Base-by-base conservation (phyloP, 2,329 filamentous ascomycete species). In the Sporothrix variecibatus region DNA sequence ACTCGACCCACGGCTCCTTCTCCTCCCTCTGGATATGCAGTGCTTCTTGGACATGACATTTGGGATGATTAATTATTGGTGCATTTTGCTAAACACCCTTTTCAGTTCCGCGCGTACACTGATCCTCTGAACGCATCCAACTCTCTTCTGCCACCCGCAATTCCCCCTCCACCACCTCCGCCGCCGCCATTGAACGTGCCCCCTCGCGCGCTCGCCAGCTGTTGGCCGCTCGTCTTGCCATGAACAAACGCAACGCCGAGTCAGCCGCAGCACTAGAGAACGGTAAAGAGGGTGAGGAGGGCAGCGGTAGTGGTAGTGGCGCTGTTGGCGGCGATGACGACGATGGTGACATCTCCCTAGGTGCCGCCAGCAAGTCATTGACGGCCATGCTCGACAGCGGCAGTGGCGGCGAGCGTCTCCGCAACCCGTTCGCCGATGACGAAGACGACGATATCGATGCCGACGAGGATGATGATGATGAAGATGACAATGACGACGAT, bases 191-290 rank as follows among this genome's bases (percentile, higher is more conserved):
- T 97, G 79, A 96, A 95, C 81, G 91, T 95, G 49, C 91, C 93
- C 0, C 95, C 95, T 97, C 94, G 8, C 90, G 95, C 71, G 95
- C 95, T 8, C 90, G 95, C 70, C 87, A 94, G 73, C 94, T 97
- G 82, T 88, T 98, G n/a, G 95, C 94, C n/a, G 93, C 93, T 15
- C 90, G 95, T 15, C 87, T 98, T 79, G 89, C 93, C 1, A 89
- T 92, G 82, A 92, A 94, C 77, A 92, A 93, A 81, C 89, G 90
- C 77, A 85, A 83, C 64, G 83, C 85, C 28, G 83, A 86, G 6
- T 82, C 85, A 31, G 83, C 83, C 1, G 79, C 86, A 1, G 82
- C 82, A 2, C 81, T 83, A 8, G 85, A 85, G 31, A 82, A 83
- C 31, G 82, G 82, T 2, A 81, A 83, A 6, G 84, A 84, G 58